Conservation (phyloP, 495 filamentous ascomycete genomes). For the Usnea hakonensis region DNA sequence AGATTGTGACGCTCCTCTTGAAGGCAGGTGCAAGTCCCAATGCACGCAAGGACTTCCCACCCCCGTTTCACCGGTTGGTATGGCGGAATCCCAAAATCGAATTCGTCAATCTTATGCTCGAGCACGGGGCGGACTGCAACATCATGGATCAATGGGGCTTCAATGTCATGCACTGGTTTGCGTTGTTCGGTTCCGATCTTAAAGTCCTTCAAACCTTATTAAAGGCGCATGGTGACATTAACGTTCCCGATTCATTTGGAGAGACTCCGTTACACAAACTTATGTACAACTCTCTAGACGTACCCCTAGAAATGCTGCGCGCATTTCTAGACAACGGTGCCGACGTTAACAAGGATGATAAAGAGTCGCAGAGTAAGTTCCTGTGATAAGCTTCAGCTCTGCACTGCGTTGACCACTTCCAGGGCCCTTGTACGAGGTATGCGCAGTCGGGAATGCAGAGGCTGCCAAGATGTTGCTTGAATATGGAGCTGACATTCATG, state of each 20-base stretch:
- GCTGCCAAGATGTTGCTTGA: conserved; percentile 1
- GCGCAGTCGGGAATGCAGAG: neutral
- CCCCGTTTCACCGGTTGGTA: neutral
- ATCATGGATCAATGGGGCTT: neutral
- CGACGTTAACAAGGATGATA: neutral
- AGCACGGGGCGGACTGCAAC: conserved; percentile 4
- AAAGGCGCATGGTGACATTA: neutral
- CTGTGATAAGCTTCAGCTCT: too few relatives aligned
- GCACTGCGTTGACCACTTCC: neutral
- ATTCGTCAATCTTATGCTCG: conserved; percentile 6
- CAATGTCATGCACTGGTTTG: conserved; percentile 1
- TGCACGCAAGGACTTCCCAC: conserved; percentile 1
- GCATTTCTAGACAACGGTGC: conserved; percentile 4
- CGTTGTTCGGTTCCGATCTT: neutral
- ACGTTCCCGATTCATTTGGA: neutral
- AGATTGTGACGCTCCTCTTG: neutral
- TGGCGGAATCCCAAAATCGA: neutral
- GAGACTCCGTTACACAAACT: neutral
- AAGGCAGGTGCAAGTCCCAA: neutral
- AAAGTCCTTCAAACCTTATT: neutral
- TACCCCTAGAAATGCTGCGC: neutral
- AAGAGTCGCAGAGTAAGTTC: neutral
- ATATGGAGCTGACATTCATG: conserved; percentile 2
- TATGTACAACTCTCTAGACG: neutral
- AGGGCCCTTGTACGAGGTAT: conserved; percentile 4